phyloP scores from a whole-genome alignment of 2,329 filamentous ascomycete species.

The Aspergillus pseudoviridinutans region DNA sequence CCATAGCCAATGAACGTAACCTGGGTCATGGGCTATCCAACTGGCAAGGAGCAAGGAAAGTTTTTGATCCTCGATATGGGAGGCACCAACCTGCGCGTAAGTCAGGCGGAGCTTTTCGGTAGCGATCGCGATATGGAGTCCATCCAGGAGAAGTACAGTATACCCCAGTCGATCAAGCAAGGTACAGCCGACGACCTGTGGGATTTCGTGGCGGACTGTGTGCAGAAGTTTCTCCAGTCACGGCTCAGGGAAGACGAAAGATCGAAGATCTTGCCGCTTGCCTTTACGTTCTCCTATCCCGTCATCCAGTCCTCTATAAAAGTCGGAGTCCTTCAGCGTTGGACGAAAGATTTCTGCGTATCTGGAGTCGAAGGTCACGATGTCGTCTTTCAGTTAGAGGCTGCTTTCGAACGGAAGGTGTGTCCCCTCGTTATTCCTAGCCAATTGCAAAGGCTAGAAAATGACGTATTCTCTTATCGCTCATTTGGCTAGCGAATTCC shows the following conservation, averaged over 20 bases:
- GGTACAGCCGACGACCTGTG: constrained; percentile 81
- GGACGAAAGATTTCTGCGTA: constrained; percentile 98
- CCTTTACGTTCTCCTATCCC: constrained; percentile 95
- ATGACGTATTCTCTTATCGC: constrained; percentile 12
- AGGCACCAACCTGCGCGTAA: constrained; percentile 91
- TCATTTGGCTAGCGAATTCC: constrained; percentile 63
- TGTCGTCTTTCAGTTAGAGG: constrained; percentile 83
- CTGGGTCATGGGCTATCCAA: constrained; percentile 88
- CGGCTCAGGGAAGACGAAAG: constrained; percentile 65
- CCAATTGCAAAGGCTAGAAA: background rate
- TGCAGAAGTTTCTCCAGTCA: constrained; percentile 83
- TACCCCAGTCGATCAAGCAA: constrained; percentile 89
- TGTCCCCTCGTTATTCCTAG: constrained; percentile 14
- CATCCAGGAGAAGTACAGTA: constrained; percentile 90
- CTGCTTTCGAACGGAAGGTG: constrained; percentile 67
- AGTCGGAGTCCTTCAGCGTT: constrained; percentile 85
- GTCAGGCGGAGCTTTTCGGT: constrained; percentile 82
- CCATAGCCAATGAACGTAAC: constrained; percentile 91
- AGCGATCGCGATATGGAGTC: constrained; percentile 89
- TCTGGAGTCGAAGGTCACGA: constrained; percentile 85
- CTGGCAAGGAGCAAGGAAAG: constrained; percentile 80
- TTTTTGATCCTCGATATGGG: constrained; percentile 93
- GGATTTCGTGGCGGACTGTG: constrained; percentile 91
- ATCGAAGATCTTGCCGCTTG: constrained; percentile 63
- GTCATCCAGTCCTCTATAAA: constrained; percentile 91